A percentile compares a stretch with the other conserved stretches of the same genome.
phyloP scores from a whole-genome alignment of 2,329 filamentous ascomycete genomes.

The Aureobasidium melanogenum region DNA sequence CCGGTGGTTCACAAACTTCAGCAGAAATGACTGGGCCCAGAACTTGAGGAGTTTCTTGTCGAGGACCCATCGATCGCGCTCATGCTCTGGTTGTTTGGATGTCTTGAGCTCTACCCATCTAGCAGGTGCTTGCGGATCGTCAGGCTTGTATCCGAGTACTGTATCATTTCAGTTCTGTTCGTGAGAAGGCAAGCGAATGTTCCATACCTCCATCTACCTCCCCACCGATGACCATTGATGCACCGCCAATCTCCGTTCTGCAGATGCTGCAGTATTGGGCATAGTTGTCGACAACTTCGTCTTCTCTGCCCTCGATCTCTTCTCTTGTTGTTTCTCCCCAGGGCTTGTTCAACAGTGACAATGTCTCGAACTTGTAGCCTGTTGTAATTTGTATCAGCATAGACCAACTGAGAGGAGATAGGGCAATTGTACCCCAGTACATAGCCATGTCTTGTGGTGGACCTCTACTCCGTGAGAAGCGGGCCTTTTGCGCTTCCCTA shows the following conservation, averaged over 20 bases:
- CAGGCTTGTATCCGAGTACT: slow-evolving; percentile 80
- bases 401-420: not conserved
- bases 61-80: slow-evolving; percentile 64
- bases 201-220: slow-evolving; percentile 79
- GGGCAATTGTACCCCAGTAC: slow-evolving; percentile 63
- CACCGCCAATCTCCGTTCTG: slow-evolving; percentile 72
- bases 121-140: slow-evolving; percentile 54
- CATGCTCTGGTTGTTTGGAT: slow-evolving; percentile 42
- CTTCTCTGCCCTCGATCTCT: slow-evolving; percentile 67
- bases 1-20: slow-evolving; percentile 40
- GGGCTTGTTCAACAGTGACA: slow-evolving; percentile 64
- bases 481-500: slow-evolving; percentile 48
- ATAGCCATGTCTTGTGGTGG: slow-evolving; percentile 71
- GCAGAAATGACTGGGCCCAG: slow-evolving; percentile 92
- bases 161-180: slow-evolving; percentile 4
- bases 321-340: slow-evolving; percentile 67
- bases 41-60: slow-evolving; percentile 82
- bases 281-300: slow-evolving; percentile 72
- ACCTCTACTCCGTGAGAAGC: slow-evolving; percentile 22
- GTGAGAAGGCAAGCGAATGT: not conserved
- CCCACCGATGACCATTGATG: slow-evolving; percentile 70
- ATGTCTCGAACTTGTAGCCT: slow-evolving; percentile 95
- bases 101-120: slow-evolving; percentile 97
- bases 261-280: slow-evolving; percentile 95
- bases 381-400: not conserved